A percentile compares a stretch with the other conserved stretches of the same genome.
Evolutionary conservation across 208 protist genomes (phyloP).

Genomic region (Leishmania braziliensis): DNA sequence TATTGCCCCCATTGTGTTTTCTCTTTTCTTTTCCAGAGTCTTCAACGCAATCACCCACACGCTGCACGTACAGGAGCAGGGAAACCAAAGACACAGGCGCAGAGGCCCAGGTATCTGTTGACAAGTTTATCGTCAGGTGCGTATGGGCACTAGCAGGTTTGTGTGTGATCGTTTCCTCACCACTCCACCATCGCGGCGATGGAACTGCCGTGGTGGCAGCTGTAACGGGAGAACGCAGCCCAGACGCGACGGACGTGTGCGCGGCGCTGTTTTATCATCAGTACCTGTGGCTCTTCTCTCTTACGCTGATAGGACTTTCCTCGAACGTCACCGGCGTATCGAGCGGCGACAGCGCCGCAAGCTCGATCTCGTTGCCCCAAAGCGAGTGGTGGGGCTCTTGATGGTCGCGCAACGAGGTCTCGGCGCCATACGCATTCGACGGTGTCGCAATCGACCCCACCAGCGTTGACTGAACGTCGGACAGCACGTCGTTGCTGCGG

Average conservation of each 20-base stretch:
- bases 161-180: background rate
- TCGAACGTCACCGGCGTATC: slow-evolving; percentile 27
- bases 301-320: slow-evolving; percentile 18
- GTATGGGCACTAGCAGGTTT: background rate
- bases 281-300: background rate
- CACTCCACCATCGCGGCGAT: background rate
- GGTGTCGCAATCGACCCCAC: slow-evolving; percentile 67
- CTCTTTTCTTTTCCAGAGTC: background rate
- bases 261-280: background rate
- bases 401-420: slow-evolving; percentile 1
- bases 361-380: slow-evolving; percentile 13
- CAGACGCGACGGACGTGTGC: background rate
- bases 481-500: slow-evolving; percentile 57
- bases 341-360: slow-evolving; percentile 16
- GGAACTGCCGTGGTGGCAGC: background rate
- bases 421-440: slow-evolving; percentile 43
- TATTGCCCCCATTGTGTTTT: background rate
- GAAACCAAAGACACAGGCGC: too few species aligned
- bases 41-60: background rate
- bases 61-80: background rate
- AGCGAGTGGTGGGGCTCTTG: slow-evolving; percentile 15
- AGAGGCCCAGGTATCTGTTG: too few species aligned
- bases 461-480: slow-evolving; percentile 39
- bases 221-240: background rate
- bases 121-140: background rate